These are phyloP conservation scores for Globisporangium canariense DNA, from an alignment of 352 stramenopile species.

Conservation along the genomic window DNA sequence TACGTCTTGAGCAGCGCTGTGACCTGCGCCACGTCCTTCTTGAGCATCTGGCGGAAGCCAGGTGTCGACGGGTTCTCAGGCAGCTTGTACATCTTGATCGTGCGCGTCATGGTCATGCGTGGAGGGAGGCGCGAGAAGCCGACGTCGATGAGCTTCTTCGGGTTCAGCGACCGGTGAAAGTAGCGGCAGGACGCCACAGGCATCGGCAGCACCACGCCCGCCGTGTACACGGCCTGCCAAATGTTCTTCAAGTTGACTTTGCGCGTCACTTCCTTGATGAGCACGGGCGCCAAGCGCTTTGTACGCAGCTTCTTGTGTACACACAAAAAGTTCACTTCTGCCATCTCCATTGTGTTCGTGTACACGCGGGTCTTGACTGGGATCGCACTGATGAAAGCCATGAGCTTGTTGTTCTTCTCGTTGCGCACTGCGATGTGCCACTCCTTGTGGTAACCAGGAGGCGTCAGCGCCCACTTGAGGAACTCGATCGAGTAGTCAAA, in stretches of 20 bases:
- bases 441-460: conserved; percentile 89
- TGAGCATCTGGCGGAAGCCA: conserved; percentile 55
- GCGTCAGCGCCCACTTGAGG: conserved; percentile 90
- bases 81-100: conserved; percentile 90
- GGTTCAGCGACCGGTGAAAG: conserved; percentile 97
- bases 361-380: conserved; percentile 83
- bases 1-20: conserved; percentile 47
- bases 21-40: conserved; percentile 50
- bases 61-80: conserved; percentile 32
- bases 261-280: conserved; percentile 99
- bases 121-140: conserved; percentile 93
- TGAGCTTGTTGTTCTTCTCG: conserved; percentile 89
- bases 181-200: conserved; percentile 94
- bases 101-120: conserved; percentile 94
- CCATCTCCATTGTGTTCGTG: conserved; percentile 48
- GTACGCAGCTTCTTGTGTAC: conserved; percentile 97
- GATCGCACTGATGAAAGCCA: conserved; percentile 97
- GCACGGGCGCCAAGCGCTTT: conserved; percentile 96
- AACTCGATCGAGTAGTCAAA: conserved; percentile 89
- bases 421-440: conserved; percentile 96
- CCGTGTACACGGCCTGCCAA: conserved; percentile 98
- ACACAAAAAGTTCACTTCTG: conserved; percentile 99
- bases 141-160: conserved; percentile 98
- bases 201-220: conserved; percentile 95
- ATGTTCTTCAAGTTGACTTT: conserved; percentile 93